These are phyloP conservation scores for Ophiostoma sp. DNA, from an alignment of 2,329 filamentous ascomycete species.

Conservation along the genomic window DNA sequence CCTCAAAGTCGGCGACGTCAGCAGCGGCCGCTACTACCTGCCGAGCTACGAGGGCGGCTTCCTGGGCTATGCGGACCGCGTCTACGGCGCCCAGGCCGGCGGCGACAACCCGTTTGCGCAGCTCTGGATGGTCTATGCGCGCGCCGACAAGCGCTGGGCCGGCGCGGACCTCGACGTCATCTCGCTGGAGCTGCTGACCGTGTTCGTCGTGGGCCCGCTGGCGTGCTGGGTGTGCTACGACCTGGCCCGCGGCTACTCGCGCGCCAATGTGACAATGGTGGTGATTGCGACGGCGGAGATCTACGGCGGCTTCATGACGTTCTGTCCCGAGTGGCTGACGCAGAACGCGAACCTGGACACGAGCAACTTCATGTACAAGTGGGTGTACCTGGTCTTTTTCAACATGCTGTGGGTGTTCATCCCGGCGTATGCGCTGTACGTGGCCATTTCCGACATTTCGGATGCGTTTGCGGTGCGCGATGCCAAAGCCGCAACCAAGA, in stretches of 20 bases:
- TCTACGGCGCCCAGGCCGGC: conserved; percentile 55
- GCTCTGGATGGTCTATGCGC: conserved; percentile 65
- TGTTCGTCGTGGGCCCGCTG: conserved; percentile 56
- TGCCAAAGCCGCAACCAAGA: conserved; percentile 33
- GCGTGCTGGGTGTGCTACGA: conserved; percentile 56
- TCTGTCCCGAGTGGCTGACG: conserved; percentile 63
- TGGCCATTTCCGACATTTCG: conserved; percentile 51
- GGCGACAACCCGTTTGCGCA: conserved; percentile 51
- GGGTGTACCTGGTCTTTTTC: conserved; percentile 65
- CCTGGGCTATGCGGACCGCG: conserved; percentile 43
- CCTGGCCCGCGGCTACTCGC: conserved; percentile 45
- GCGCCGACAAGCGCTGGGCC: conserved; percentile 59
- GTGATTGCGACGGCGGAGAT: conserved; percentile 61
- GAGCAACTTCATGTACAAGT: conserved; percentile 63
- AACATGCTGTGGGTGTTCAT: conserved; percentile 64
- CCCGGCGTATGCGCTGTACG: conserved; percentile 54
- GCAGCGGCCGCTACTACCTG: conserved; percentile 39
- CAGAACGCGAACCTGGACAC: conserved; percentile 57
- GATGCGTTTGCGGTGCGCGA: conserved; percentile 46
- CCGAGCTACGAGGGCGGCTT: conserved; percentile 44
- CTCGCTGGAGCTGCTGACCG: conserved; percentile 61
- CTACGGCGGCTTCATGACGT: conserved; percentile 67
- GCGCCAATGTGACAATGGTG: conserved; percentile 57
- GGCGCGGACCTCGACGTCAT: conserved; percentile 58
- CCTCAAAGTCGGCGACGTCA: conserved; percentile 33